Evolutionary conservation across 352 stramenopile genomes (phyloP).

Genomic region (Globisporangium paddicum): DNA sequence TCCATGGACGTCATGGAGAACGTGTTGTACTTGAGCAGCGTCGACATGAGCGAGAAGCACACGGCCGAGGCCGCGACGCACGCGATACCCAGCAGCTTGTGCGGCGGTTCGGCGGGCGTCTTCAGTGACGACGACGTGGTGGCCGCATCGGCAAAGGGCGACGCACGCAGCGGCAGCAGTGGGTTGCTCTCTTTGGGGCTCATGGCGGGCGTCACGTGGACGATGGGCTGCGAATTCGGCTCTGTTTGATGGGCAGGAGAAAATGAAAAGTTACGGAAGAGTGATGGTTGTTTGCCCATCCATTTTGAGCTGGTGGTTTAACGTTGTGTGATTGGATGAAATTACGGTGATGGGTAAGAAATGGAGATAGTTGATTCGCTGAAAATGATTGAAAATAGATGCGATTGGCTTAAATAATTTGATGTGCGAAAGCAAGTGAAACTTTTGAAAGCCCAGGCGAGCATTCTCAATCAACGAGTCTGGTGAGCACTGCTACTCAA

Average conservation of each 20-base stretch:
- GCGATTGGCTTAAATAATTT: not conserved
- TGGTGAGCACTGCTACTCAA: too few species aligned
- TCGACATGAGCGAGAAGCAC: slow-evolving; percentile 83
- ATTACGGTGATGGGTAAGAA: not conserved
- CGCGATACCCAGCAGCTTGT: slow-evolving; percentile 54
- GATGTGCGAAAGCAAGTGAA: not conserved
- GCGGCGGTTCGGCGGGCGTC: slow-evolving; percentile 16
- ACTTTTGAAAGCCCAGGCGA: not conserved
- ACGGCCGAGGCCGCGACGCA: slow-evolving; percentile 69
- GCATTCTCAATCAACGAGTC: not conserved
- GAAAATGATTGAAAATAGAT: not conserved
- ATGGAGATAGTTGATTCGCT: not conserved
- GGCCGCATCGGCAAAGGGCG: too few species aligned
- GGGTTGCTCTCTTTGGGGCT: slow-evolving; percentile 9
- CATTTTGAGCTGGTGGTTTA: not conserved
- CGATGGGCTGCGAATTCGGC: not conserved
- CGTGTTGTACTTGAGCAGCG: slow-evolving; percentile 71
- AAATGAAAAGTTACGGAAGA: not conserved
- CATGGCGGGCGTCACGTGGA: not conserved
- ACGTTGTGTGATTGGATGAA: not conserved
- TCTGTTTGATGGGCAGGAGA: not conserved
- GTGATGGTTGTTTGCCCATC: too few species aligned
- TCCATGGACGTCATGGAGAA: slow-evolving; percentile 79
- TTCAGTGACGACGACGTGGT: not conserved
- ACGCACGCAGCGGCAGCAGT: slow-evolving; percentile 9